Evolutionary conservation across 768 basidiomycete genomes (phyloP), one percentile per base, ranked within the genome.

Genomic region (Coprinopsis sp.): DNA sequence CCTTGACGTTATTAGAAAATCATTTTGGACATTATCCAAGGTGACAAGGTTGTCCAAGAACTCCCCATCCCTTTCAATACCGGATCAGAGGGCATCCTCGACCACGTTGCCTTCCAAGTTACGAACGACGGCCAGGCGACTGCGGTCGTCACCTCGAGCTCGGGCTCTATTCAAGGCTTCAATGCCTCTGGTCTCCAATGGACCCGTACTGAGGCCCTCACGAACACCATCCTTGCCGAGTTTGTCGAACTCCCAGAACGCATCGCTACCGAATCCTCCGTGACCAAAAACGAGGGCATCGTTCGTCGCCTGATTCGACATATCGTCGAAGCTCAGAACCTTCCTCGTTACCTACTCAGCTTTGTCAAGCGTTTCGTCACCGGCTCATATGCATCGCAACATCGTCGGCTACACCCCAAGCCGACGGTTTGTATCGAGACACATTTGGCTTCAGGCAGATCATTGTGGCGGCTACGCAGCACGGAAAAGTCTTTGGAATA

Each of bases 371-470:
- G 91, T 19, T 89, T 92, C 62, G 74, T 77, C 2, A 82, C 82
- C 0, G 82, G 84, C 16, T 79, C 78, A 0, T 84, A 81, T 54
- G 78, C 73, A 2, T 74, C 81, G 69, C 72, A 3, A 68, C 67
- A 28, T 70, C 65, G 18, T 59, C 64, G 28, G 64, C 58, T 24
- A 47, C 64, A 8, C 41, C 64, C 18, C 52, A 59, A 37, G 52
- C 63, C 13, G 70, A 67, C 19, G 48, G 65, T 0, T 69, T 84
- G 1, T 67, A 71, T 48, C 79, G 89, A 4, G 91, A 94, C 57
- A 64, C 82, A 0, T 95, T 94, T 59, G 92, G 91, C 0, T 91
- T 96, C 66, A 75, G 85, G 29, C 90, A 96, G 59, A 63, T 96
- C 23, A 77, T 94, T 36, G 77, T 95, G 3, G 74, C 71, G 5